Evolutionary conservation across 805 yeast species (phyloP).

Genomic region (Kodamaea laetipori): DNA sequence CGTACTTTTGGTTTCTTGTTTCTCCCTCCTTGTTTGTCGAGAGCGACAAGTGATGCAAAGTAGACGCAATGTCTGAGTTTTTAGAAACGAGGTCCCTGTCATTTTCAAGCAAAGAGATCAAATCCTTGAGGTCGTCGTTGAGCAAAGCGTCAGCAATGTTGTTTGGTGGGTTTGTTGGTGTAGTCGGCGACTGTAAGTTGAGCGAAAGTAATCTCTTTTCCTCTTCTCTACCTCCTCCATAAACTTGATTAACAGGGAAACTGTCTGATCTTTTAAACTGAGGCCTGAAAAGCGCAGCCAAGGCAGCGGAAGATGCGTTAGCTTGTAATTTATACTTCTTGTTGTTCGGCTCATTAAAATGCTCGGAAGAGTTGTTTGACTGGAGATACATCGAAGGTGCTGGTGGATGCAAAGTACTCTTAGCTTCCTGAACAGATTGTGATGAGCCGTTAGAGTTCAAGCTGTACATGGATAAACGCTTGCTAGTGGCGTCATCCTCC

Average conservation of each 20-base stretch:
- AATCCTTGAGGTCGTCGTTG: conserved; percentile 48
- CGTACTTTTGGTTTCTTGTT: conserved; percentile 32
- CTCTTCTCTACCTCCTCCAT: conserved; percentile 13
- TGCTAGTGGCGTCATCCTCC: conserved; percentile 11
- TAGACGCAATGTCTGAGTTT: conserved; percentile 48
- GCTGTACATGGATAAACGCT: conserved; percentile 12
- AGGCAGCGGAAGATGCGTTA: conserved; percentile 50
- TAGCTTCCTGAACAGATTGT: conserved; percentile 8
- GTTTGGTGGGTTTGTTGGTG: neutral
- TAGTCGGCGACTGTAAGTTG: neutral
- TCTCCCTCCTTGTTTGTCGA: conserved; percentile 34
- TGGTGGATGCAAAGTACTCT: conserved; percentile 9
- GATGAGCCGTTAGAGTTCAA: conserved; percentile 14
- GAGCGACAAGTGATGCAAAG: conserved; percentile 59
- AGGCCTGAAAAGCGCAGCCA: conserved; percentile 48
- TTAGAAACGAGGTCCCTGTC: conserved; percentile 31
- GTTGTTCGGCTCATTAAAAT: conserved; percentile 13
- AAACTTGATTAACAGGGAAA: conserved; percentile 28
- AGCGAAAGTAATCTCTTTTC: conserved; percentile 10
- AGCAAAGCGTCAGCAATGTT: conserved; percentile 19
- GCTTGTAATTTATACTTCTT: conserved; percentile 28
- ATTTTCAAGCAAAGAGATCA: conserved; percentile 50
- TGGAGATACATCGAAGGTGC: conserved; percentile 15
- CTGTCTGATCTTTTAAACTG: conserved; percentile 39
- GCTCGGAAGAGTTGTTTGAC: conserved; percentile 23